These are phyloP conservation scores for Prasinococcaceae sp. DNA, from an alignment of 139 green algal genomes.

Conservation along the genomic window DNA sequence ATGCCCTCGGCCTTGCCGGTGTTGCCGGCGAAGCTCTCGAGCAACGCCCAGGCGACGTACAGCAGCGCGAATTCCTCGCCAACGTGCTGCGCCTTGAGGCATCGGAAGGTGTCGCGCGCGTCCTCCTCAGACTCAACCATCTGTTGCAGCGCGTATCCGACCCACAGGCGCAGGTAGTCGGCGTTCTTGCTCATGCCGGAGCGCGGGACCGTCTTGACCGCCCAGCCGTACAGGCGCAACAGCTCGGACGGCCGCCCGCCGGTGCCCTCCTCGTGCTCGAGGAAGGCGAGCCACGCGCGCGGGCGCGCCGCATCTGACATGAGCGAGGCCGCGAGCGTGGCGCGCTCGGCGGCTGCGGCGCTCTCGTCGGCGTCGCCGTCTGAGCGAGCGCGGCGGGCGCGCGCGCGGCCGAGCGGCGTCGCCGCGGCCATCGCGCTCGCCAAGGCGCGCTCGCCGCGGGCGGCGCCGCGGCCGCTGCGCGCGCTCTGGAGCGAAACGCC, in stretches of 20 bases:
- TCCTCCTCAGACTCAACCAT: constrained; percentile 44
- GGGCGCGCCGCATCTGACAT: constrained; percentile 22
- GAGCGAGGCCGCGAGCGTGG: constrained; percentile 22
- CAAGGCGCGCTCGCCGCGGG: too few species aligned
- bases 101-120: constrained; percentile 70
- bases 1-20: constrained; percentile 18
- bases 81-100: constrained; percentile 56
- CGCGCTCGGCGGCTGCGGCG: neutral
- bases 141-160: constrained; percentile 12
- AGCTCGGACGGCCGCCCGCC: constrained; percentile 12
- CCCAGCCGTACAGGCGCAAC: constrained; percentile 49
- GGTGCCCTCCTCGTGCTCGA: constrained; percentile 34
- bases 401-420: too few species aligned
- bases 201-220: constrained; percentile 47
- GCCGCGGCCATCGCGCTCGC: too few species aligned
- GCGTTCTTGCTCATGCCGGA: constrained; percentile 35
- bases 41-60: constrained; percentile 56
- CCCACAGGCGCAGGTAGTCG: constrained; percentile 52
- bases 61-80: constrained; percentile 35
- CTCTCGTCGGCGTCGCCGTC: neutral
- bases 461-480: too few species aligned
- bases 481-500: too few species aligned
- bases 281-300: constrained; percentile 37
- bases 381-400: neutral
- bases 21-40: constrained; percentile 42